A percentile compares a stretch with the other conserved stretches of the same genome.
phyloP scores from a whole-genome alignment of 371 early-diverging fungal genomes.

The Capillidium heterosporum region DNA sequence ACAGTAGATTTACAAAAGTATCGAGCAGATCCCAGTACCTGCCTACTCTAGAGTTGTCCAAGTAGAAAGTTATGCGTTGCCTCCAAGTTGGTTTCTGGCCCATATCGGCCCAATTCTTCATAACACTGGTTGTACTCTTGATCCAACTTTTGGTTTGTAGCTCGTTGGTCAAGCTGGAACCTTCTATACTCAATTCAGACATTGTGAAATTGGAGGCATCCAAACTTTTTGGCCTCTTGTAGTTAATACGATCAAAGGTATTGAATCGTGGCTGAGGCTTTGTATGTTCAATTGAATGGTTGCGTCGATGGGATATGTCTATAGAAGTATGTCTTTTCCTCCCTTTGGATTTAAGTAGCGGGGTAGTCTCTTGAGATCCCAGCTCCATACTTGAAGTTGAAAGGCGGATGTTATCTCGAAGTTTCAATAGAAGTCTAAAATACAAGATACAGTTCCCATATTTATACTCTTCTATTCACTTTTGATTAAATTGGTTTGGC shows the following conservation, averaged over 20 bases:
- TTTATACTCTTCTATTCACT: no score
- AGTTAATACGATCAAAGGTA: neutral
- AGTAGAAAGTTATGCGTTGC: slow-evolving; percentile 10
- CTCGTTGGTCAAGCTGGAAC: neutral
- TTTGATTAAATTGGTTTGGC: no score
- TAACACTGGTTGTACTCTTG: neutral
- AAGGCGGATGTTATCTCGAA: no score
- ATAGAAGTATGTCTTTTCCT: no score
- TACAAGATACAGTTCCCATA: no score
- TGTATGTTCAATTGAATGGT: no score
- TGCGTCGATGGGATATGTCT: no score
- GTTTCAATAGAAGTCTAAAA: no score
- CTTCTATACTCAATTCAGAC: neutral
- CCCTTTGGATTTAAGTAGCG: no score
- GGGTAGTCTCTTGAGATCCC: no score
- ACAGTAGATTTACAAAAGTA: slow-evolving; percentile 20
- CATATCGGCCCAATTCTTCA: neutral
- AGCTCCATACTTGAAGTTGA: no score
- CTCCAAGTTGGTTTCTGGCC: slow-evolving; percentile 8
- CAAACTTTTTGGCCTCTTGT: neutral
- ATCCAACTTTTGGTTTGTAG: neutral
- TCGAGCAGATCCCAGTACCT: slow-evolving; percentile 41
- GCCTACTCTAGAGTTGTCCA: slow-evolving; percentile 16
- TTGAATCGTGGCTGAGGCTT: no score
- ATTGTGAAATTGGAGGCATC: neutral